These are phyloP conservation scores for Mrakia frigida DNA, from an alignment of 768 basidiomycete species.

Conservation along the genomic window DNA sequence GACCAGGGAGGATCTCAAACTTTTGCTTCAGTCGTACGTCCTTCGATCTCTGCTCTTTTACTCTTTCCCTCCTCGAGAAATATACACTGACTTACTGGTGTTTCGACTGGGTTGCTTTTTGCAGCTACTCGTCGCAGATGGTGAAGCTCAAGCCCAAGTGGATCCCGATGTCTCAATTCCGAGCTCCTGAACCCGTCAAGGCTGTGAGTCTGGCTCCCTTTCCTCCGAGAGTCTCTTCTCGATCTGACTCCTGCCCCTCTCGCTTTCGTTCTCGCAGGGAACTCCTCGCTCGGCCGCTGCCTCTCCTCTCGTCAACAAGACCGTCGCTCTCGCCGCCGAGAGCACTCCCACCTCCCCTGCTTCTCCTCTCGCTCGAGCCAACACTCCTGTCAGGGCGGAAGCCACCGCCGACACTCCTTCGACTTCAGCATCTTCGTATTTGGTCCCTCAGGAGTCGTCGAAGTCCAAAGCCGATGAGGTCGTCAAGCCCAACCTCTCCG, in stretches of 20 bases:
- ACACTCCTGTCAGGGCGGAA: constrained; percentile 4
- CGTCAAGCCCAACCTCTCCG: not conserved
- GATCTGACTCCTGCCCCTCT: not conserved
- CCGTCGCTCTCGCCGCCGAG: not conserved
- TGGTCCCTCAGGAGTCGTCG: not conserved
- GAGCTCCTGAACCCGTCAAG: not conserved
- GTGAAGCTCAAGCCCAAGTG: constrained; percentile 31
- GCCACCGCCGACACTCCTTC: constrained; percentile 8
- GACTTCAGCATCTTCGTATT: not conserved
- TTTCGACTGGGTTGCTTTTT: too few species aligned
- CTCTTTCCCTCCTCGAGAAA: constrained; percentile 18
- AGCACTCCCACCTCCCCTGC: constrained; percentile 4
- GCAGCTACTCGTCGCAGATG: constrained; percentile 27
- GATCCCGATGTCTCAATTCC: constrained; percentile 28
- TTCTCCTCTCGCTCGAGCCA: constrained; percentile 8
- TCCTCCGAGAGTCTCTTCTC: too few species aligned
- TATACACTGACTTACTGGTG: too few species aligned
- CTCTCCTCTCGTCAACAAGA: not conserved
- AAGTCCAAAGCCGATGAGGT: not conserved
- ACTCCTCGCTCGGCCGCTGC: constrained; percentile 11
- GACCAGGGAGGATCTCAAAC: constrained; percentile 52
- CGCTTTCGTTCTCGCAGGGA: not conserved
- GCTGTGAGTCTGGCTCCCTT: not conserved
- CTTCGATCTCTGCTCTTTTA: not conserved
- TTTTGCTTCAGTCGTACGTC: constrained; percentile 39